Percentiles rank a stretch among this genome's conserved stretches.
Evolutionary conservation across 768 basidiomycete genomes (phyloP).

Genomic region (Suillus luteus): DNA sequence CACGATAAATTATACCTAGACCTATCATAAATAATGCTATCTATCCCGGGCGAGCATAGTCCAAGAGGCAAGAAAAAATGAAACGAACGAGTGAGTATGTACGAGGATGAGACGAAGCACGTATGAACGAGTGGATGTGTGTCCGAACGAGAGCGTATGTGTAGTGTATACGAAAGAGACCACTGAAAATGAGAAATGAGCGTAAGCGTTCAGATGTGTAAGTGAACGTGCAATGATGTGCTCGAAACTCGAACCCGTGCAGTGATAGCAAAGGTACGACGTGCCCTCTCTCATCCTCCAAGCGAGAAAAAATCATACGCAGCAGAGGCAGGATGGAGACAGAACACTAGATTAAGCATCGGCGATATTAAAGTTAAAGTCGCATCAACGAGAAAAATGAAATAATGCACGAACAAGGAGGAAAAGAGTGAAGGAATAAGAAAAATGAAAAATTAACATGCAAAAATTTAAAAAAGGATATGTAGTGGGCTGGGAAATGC

Average conservation of each 20-base stretch:
- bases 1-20: slow-evolving; percentile 4
- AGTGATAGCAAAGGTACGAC: neutral
- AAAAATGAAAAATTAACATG: neutral
- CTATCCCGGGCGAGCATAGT: neutral
- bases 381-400: neutral
- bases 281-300: slow-evolving; percentile 1
- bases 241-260: neutral
- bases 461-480: neutral
- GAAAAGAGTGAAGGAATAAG: neutral
- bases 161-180: neutral
- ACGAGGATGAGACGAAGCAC: neutral
- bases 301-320: neutral
- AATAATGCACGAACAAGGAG: neutral
- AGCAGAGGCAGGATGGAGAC: neutral
- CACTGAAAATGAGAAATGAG: neutral
- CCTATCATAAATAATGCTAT: slow-evolving; percentile 5
- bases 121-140: neutral
- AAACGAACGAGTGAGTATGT: neutral
- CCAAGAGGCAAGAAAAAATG: neutral
- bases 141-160: neutral
- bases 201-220: neutral
- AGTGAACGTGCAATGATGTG: neutral
- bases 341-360: slow-evolving; percentile 2
- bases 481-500: neutral
- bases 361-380: slow-evolving; percentile 1